Conservation (phyloP, 2,329 filamentous ascomycete genomes). For the Aspergillus amoenus region DNA sequence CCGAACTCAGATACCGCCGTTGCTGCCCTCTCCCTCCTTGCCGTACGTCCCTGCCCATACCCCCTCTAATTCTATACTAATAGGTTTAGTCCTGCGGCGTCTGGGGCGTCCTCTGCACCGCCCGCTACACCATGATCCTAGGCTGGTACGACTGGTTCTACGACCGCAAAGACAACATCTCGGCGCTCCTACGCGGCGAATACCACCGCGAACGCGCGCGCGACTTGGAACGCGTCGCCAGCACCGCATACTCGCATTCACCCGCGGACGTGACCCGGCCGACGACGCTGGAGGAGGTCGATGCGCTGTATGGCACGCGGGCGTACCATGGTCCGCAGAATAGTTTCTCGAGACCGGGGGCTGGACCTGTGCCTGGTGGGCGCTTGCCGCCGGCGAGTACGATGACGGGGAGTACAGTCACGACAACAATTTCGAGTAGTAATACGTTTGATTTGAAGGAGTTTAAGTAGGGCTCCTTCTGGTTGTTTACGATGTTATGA, state of each 20-base stretch:
- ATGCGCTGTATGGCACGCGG: not conserved
- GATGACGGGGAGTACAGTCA: not conserved
- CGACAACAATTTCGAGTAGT: not conserved
- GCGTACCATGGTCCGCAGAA: not conserved
- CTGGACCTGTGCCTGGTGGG: not conserved
- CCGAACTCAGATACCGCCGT: not conserved
- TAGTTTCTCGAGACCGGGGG: not conserved
- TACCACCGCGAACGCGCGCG: not conserved
- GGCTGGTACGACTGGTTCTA: slow-evolving; percentile 1
- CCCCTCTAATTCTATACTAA: no score
- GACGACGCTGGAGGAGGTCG: not conserved
- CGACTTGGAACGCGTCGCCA: slow-evolving; percentile 1
- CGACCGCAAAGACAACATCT: not conserved
- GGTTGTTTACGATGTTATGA: not conserved
- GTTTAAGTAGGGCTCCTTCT: no score
- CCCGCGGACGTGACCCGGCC: not conserved
- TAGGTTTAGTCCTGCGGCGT: slow-evolving; percentile 3
- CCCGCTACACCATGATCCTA: slow-evolving; percentile 2
- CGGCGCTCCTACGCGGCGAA: not conserved
- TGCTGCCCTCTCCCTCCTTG: not conserved
- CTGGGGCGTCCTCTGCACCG: slow-evolving; percentile 5
- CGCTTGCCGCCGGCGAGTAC: no score
- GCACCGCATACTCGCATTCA: not conserved
- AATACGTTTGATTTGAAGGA: not conserved
- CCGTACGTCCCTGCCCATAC: slow-evolving; percentile 6